These are phyloP conservation scores for Daldinia eschscholtzii DNA, from an alignment of 2,329 filamentous ascomycete species.

Conservation along the genomic window DNA sequence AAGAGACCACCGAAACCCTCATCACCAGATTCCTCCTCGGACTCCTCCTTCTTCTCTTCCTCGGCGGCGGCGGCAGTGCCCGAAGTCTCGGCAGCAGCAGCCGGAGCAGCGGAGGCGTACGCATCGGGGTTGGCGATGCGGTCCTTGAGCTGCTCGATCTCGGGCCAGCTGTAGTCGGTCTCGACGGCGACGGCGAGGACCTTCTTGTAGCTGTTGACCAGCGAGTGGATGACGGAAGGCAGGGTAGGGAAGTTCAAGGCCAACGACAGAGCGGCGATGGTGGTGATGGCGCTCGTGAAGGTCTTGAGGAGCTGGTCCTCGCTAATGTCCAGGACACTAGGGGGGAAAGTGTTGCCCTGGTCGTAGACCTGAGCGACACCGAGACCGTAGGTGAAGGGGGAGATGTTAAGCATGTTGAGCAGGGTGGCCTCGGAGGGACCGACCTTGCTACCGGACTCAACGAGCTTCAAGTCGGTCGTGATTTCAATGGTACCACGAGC, in stretches of 20 bases:
- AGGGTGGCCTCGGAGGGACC: slow-evolving; percentile 98
- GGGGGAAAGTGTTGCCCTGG: slow-evolving; percentile 90
- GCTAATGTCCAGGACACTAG: slow-evolving; percentile 89
- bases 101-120: slow-evolving; percentile 87
- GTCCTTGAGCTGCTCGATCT: slow-evolving; percentile 98
- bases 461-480: slow-evolving; percentile 96
- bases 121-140: slow-evolving; percentile 99
- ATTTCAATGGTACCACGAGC: slow-evolving; percentile 99
- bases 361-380: slow-evolving; percentile 97
- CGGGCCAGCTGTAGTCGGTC: slow-evolving; percentile 94
- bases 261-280: slow-evolving; percentile 91
- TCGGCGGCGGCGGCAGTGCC: slow-evolving; percentile 66
- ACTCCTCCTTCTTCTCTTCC: slow-evolving; percentile 74
- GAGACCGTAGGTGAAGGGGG: slow-evolving; percentile 99
- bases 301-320: slow-evolving; percentile 92
- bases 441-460: slow-evolving; percentile 93
- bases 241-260: slow-evolving; percentile 95
- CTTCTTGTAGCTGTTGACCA: slow-evolving; percentile 99
- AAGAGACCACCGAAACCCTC: slow-evolving; percentile 87
- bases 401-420: slow-evolving; percentile 99
- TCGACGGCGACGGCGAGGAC: slow-evolving; percentile 87
- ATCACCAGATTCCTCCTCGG: slow-evolving; percentile 76
- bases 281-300: slow-evolving; percentile 83
- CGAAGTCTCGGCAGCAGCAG: slow-evolving; percentile 67
- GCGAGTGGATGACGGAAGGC: slow-evolving; percentile 94